Evolutionary conservation across 164 flowering plant genomes (phyloP), one percentile per base, ranked within the genome.

Genomic region (Vitis rotundifolia): DNA sequence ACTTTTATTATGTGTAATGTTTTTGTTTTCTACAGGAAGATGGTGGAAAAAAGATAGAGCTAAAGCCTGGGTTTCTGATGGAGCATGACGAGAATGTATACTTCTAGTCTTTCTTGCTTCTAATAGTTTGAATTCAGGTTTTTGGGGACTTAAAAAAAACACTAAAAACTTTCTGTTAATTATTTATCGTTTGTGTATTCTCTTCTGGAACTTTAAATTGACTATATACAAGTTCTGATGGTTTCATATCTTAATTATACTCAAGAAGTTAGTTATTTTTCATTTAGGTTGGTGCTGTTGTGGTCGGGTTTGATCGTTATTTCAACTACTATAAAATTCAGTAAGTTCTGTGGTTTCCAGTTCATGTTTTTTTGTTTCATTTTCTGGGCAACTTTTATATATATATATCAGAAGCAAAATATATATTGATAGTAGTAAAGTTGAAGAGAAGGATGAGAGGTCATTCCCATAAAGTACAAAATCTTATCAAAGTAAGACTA

Each of bases 261-360:
- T 69, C 15, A 62, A 59, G 31, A 57, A 66, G 57, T 48, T 73
- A 37, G 14, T 73, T 61, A 44, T 15, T 73, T 67, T 49, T 71
- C 58, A 8, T 78, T 19, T 80, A 95, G 98, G 97, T 95, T 67
- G 99, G 99, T 29, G 99, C 99, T 75, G 99, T 95, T 77, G 97
- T 95, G 26, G 98, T 95, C 63, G 98, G 99, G 75, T 93, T 95
- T 81, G 99, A 95, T 80, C 97, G 97, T 44, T 88, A 91, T 75
- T 88, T 93, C 80, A 95, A 95, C 82, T 95, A 95, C 85, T 91
- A 89, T 84, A 95, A 95, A 80, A 64, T 93, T 69, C 98, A 93
- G 99, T 95, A 82, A 89, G 97, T 83, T 71, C 64, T 19, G 49
- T n/a, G 12, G 11, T 22, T 29, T 70, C 49, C 19, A 48, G 1